These are phyloP conservation scores for Zhuliangozyma blackwelliae DNA, from an alignment of 1,139 yeast species.

Conservation along the genomic window DNA sequence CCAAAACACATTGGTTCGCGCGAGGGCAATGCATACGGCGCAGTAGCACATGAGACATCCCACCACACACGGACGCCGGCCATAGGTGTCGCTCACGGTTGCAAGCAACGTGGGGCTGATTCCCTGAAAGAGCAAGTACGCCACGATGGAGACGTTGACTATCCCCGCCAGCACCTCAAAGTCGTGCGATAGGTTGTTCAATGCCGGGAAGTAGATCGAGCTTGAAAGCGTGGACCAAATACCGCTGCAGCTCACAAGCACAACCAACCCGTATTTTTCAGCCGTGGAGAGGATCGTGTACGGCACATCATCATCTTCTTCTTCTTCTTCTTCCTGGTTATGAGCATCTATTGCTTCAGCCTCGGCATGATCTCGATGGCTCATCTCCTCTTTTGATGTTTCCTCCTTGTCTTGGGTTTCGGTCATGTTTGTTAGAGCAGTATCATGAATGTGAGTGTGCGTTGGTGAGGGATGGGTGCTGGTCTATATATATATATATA, in stretches of 20 bases:
- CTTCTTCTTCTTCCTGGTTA: too few relatives aligned
- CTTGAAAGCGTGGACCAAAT: constrained; percentile 63
- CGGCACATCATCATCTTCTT: background rate
- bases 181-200: constrained; percentile 47
- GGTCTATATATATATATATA: too few relatives aligned
- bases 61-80: constrained; percentile 64
- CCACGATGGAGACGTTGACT: constrained; percentile 65
- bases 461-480: too few relatives aligned
- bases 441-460: too few relatives aligned
- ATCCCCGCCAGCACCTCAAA: constrained; percentile 52
- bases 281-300: constrained; percentile 8
- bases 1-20: constrained; percentile 23
- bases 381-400: too few relatives aligned
- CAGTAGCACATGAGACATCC: constrained; percentile 33
- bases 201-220: constrained; percentile 72
- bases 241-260: constrained; percentile 27
- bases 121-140: constrained; percentile 70
- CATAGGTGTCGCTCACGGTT: constrained; percentile 61
- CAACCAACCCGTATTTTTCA: constrained; percentile 19
- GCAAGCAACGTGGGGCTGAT: constrained; percentile 62
- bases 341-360: too few relatives aligned
- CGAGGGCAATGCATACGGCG: constrained; percentile 22
- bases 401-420: too few relatives aligned
- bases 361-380: too few relatives aligned
- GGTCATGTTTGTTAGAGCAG: too few relatives aligned